phyloP scores from a whole-genome alignment of 192 early-diverging fungal genomes.

The Umbelopsis sp. region DNA sequence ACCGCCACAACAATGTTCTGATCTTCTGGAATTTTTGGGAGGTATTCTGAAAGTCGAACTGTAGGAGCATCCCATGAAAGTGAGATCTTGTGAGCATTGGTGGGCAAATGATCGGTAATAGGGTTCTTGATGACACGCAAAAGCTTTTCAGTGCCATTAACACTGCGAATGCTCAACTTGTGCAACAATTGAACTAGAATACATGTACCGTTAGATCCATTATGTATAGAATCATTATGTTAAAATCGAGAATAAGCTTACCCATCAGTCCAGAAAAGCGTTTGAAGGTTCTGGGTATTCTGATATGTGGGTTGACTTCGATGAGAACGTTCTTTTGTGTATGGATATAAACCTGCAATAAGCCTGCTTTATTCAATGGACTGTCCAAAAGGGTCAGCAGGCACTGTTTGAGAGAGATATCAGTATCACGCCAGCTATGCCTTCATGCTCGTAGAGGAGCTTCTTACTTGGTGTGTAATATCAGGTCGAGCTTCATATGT shows the following conservation, averaged over 20 bases:
- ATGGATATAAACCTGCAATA: slow-evolving; percentile 97
- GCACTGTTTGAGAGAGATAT: slow-evolving; percentile 53
- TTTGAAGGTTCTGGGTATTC: slow-evolving; percentile 99
- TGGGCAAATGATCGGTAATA: slow-evolving; percentile 93
- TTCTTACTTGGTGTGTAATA: slow-evolving; percentile 88
- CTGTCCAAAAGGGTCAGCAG: slow-evolving; percentile 94
- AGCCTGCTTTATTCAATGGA: slow-evolving; percentile 97
- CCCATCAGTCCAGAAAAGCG: slow-evolving; percentile 98
- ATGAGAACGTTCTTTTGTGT: slow-evolving; percentile 94
- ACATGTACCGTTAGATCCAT: not conserved
- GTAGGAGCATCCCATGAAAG: slow-evolving; percentile 89
- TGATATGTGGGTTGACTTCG: slow-evolving; percentile 96
- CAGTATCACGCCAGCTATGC: not conserved
- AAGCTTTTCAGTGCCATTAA: slow-evolving; percentile 89
- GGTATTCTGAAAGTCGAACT: slow-evolving; percentile 78
- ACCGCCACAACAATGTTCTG: slow-evolving; percentile 90
- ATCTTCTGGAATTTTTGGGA: slow-evolving; percentile 75
- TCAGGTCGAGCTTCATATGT: slow-evolving; percentile 86
- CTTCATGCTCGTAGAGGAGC: not conserved
- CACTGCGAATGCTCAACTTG: slow-evolving; percentile 92
- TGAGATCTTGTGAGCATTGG: slow-evolving; percentile 83
- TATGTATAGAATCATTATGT: not conserved
- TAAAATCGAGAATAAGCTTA: slow-evolving; percentile 29
- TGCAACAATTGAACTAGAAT: slow-evolving; percentile 91
- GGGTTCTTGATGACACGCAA: slow-evolving; percentile 98